Base-by-base conservation (phyloP, 108 stramenopile species). In the Cylindrotheca fusiformis region DNA sequence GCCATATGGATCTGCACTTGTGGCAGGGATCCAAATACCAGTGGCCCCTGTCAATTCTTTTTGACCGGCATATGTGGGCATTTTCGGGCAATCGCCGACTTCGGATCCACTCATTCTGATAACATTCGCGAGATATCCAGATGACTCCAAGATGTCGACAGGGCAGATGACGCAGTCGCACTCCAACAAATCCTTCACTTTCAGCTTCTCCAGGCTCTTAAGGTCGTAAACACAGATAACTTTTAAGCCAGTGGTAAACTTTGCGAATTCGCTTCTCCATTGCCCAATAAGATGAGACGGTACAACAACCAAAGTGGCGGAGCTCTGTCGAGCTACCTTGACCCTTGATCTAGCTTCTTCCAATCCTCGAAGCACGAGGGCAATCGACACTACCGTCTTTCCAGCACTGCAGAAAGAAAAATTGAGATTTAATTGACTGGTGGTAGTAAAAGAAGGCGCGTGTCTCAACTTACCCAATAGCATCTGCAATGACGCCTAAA, bases 381-480 rank as follows among this genome's bases (percentile, higher is more conserved):
- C 89, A 65, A 91, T 87, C 8, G 80, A 72, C 24, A 91, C 80
- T 0, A 91, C 86, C 18, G 89, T 91, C 58, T 91, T 91, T 14
- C 89, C 89, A n/a, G n/a, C n/a, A n/a, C n/a, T n/a, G n/a, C n/a
- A n/a, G n/a, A n/a, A n/a, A n/a, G n/a, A n/a, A n/a, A n/a, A n/a
- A n/a, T n/a, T n/a, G n/a, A n/a, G n/a, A n/a, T n/a, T n/a, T n/a
- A n/a, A n/a, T n/a, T n/a, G n/a, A n/a, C n/a, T n/a, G n/a, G n/a
- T n/a, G n/a, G n/a, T n/a, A n/a, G n/a, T n/a, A n/a, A n/a, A n/a
- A n/a, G n/a, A n/a, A n/a, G n/a, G n/a, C n/a, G n/a, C n/a, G n/a
- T n/a, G n/a, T n/a, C n/a, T n/a, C n/a, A n/a, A n/a, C n/a, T n/a
- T n/a, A n/a, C n/a, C n/a, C n/a, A n/a, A n/a, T n/a, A n/a, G n/a